Conservation (phyloP, 345 rosid genomes). For the Melaleuca alternifolia region DNA sequence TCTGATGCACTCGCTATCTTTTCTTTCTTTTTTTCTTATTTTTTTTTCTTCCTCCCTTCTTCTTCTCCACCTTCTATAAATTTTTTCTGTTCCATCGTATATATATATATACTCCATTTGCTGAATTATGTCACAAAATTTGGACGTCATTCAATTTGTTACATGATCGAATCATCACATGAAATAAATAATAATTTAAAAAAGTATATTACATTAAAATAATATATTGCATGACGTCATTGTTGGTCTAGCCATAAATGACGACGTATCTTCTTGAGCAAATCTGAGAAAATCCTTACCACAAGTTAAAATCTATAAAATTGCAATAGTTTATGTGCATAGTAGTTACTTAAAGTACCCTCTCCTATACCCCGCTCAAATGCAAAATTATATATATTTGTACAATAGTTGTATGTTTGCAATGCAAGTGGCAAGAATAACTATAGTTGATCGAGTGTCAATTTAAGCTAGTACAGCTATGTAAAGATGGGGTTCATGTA, state of each 20-base stretch:
- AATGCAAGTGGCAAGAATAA: too few relatives aligned
- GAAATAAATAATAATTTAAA: not conserved
- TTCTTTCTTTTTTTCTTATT: too few relatives aligned
- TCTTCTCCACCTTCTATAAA: too few relatives aligned
- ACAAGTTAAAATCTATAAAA: not conserved
- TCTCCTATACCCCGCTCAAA: not conserved
- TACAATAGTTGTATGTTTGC: not conserved
- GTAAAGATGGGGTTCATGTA: too few relatives aligned
- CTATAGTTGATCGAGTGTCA: too few relatives aligned
- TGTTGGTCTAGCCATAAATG: not conserved
- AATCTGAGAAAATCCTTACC: not conserved
- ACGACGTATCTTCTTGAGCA: not conserved
- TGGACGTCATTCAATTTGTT: not conserved
- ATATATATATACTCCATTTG: not conserved
- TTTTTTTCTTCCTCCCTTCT: not conserved
- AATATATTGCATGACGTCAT: not conserved
- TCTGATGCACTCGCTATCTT: too few relatives aligned
- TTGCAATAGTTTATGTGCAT: not conserved
- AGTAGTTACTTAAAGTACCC: not conserved
- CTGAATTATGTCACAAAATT: not conserved
- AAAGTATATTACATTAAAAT: not conserved
- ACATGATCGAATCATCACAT: not conserved
- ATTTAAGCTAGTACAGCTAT: too few relatives aligned
- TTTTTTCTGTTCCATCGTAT: too few relatives aligned
- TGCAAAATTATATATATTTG: not conserved